Conservation (phyloP, 768 basidiomycete genomes). For the Naganishia friedmannii region DNA sequence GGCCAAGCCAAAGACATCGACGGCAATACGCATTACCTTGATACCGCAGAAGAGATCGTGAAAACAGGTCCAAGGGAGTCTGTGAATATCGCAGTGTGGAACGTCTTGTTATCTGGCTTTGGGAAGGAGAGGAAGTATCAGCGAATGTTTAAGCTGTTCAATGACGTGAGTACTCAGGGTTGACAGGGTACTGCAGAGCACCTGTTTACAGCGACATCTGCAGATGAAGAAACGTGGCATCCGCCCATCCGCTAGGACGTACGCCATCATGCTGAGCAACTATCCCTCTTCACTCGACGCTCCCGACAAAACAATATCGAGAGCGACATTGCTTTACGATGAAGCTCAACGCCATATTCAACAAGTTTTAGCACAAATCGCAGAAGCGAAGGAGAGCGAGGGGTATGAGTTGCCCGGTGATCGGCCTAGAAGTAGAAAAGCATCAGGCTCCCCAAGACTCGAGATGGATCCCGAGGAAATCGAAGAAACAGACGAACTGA, state of each 20-base stretch:
- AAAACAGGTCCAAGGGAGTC: slow-evolving; percentile 29
- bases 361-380: not conserved
- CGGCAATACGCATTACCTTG: slow-evolving; percentile 6
- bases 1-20: not conserved
- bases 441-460: not conserved
- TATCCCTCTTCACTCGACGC: slow-evolving; percentile 31
- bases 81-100: slow-evolving; percentile 45
- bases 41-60: slow-evolving; percentile 31
- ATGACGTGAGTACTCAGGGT: slow-evolving; percentile 43
- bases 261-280: slow-evolving; percentile 41
- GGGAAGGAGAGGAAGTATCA: slow-evolving; percentile 40
- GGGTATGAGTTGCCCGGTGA: slow-evolving; percentile 7
- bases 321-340: slow-evolving; percentile 27
- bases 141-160: slow-evolving; percentile 44
- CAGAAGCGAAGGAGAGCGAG: slow-evolving; percentile 15
- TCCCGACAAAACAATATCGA: slow-evolving; percentile 15
- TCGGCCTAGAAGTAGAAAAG: not conserved
- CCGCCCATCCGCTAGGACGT: slow-evolving; percentile 42
- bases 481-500: not conserved
- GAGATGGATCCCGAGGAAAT: not conserved
- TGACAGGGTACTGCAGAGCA: not conserved
- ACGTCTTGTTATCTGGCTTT: slow-evolving; percentile 41
- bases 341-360: slow-evolving; percentile 22
- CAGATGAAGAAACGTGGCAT: slow-evolving; percentile 52
- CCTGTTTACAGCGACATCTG: not conserved